A percentile compares a stretch with the other conserved stretches of the same genome.
Conservation (phyloP, 2,329 filamentous ascomycete genomes). For the Alternaria tenuissima region DNA sequence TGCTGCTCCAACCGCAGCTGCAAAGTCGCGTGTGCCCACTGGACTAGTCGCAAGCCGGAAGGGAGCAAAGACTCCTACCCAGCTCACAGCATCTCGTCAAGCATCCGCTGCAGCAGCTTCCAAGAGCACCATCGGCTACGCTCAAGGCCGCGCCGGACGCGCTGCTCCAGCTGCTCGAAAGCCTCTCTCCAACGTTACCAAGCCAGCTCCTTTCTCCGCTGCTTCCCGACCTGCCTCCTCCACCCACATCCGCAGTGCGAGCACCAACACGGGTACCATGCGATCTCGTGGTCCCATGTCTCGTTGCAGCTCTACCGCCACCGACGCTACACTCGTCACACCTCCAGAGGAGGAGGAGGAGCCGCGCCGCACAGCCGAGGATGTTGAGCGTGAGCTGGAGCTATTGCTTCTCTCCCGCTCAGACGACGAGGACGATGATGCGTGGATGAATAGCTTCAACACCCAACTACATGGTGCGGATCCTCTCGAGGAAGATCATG, state of each 20-base stretch:
- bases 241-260: constrained; percentile 25
- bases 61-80: constrained; percentile 47
- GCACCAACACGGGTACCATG: constrained; percentile 16
- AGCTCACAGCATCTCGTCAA: constrained; percentile 64
- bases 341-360: constrained; percentile 32
- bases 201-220: constrained; percentile 40
- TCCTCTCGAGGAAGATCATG: constrained; percentile 39
- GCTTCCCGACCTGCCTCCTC: constrained; percentile 30
- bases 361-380: constrained; percentile 40
- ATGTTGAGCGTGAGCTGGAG: constrained; percentile 46
- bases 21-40: constrained; percentile 50
- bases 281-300: constrained; percentile 35
- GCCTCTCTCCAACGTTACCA: constrained; percentile 49
- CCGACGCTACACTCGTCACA: constrained; percentile 41
- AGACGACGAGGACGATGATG: constrained; percentile 42
- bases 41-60: constrained; percentile 53
- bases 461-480: constrained; percentile 34
- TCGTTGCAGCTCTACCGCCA: constrained; percentile 46
- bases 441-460: constrained; percentile 44
- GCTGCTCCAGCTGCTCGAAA: constrained; percentile 51
- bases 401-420: constrained; percentile 37
- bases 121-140: constrained; percentile 84
- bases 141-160: constrained; percentile 71
- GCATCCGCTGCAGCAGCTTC: constrained; percentile 73
- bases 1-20: constrained; percentile 50